A percentile compares a stretch with the other conserved stretches of the same genome.
These are phyloP conservation scores for Henckelia pumila DNA, from an alignment of 257 asterid genomes.

Conservation along the genomic window DNA sequence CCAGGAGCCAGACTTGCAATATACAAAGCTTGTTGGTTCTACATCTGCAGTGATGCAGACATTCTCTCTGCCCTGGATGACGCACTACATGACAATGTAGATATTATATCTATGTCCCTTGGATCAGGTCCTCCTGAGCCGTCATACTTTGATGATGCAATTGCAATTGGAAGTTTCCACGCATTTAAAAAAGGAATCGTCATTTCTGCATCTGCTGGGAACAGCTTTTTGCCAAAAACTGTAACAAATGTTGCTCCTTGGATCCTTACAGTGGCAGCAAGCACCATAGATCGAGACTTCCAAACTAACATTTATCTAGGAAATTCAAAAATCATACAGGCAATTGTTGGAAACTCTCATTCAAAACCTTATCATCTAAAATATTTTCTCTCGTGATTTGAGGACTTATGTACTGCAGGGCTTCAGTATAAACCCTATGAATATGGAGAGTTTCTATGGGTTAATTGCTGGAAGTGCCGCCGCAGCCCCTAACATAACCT, in stretches of 20 bases:
- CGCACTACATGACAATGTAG: conserved; percentile 44
- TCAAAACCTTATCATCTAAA: neutral
- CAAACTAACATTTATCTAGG: conserved; percentile 40
- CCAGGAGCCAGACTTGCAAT: conserved; percentile 45
- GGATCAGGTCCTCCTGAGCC: conserved; percentile 37
- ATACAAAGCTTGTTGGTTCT: conserved; percentile 53
- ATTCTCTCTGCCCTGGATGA: conserved; percentile 44
- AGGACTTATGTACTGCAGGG: conserved; percentile 37
- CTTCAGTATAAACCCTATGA: conserved; percentile 43
- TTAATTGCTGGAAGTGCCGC: conserved; percentile 47
- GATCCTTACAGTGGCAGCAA: conserved; percentile 54
- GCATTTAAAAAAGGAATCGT: conserved; percentile 45
- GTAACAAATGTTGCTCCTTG: conserved; percentile 46
- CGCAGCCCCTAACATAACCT: conserved; percentile 46
- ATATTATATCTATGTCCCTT: conserved; percentile 44
- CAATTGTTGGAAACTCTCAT: conserved; percentile 11
- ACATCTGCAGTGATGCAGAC: conserved; percentile 41
- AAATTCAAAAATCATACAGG: conserved; percentile 44
- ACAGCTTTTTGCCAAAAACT: conserved; percentile 33
- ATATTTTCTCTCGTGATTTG: conserved; percentile 17
- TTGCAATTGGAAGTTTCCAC: conserved; percentile 44
- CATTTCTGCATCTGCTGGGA: conserved; percentile 49
- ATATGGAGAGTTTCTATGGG: conserved; percentile 34
- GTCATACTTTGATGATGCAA: conserved; percentile 31
- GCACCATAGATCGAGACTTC: conserved; percentile 46